These are phyloP conservation scores for Stenocarpella maydis DNA, from an alignment of 2,329 filamentous ascomycete genomes.

Conservation along the genomic window DNA sequence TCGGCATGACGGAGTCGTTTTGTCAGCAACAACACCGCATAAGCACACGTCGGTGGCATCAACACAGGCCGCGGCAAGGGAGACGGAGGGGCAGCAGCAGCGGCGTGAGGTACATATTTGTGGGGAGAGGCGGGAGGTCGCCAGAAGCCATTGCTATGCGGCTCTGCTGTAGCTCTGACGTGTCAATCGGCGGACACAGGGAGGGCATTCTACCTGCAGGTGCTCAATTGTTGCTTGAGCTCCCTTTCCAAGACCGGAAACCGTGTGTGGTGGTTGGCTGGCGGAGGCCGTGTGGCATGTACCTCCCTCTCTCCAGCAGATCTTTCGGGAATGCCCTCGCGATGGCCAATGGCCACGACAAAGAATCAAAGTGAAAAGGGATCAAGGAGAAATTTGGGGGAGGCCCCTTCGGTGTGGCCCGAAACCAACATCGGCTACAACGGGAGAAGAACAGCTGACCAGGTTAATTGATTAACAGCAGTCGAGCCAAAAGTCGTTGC, in stretches of 20 bases:
- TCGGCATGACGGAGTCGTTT: background rate
- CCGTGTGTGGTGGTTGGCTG: background rate
- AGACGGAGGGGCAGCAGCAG: constrained; percentile 32
- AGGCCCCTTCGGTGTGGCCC: too few species aligned
- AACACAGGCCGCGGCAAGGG: constrained; percentile 9
- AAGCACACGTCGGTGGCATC: constrained; percentile 8
- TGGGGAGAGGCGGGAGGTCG: constrained; percentile 19
- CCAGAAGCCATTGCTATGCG: constrained; percentile 28
- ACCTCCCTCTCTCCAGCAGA: constrained; percentile 10
- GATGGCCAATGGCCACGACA: background rate
- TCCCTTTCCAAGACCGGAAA: background rate
- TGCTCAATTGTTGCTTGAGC: constrained; percentile 18
- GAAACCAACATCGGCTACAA: background rate
- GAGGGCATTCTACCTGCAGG: constrained; percentile 33
- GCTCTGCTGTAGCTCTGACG: constrained; percentile 35
- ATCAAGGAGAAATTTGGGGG: background rate
- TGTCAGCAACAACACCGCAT: constrained; percentile 3
- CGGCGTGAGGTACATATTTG: constrained; percentile 19
- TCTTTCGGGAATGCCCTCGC: constrained; percentile 28
- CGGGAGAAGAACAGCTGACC: background rate
- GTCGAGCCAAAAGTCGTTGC: background rate
- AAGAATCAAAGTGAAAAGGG: too few species aligned
- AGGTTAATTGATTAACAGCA: background rate
- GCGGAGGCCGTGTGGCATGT: constrained; percentile 16
- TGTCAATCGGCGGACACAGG: constrained; percentile 35